These are phyloP conservation scores for Diversispora epigaea DNA, from an alignment of 192 early-diverging fungal genomes.

Conservation along the genomic window DNA sequence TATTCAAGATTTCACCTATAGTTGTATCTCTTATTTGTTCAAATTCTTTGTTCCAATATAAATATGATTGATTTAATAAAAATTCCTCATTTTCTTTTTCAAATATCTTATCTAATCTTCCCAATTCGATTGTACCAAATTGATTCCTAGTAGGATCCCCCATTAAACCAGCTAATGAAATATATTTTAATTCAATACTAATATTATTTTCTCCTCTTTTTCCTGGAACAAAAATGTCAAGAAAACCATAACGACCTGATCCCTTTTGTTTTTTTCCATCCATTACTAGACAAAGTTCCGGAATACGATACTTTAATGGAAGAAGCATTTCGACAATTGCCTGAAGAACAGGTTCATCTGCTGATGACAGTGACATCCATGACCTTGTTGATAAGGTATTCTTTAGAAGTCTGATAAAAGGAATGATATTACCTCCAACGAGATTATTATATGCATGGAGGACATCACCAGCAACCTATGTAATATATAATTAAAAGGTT, in stretches of 20 bases:
- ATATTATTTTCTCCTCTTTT: neutral
- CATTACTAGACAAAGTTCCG: constrained; percentile 38
- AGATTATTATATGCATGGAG: neutral
- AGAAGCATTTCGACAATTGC: constrained; percentile 35
- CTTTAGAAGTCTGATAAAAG: constrained; percentile 3
- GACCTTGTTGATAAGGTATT: constrained; percentile 33
- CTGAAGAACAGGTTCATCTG: constrained; percentile 39
- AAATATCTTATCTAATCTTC: neutral
- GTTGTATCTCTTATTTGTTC: neutral
- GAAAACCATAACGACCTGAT: constrained; percentile 35
- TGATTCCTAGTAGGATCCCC: neutral
- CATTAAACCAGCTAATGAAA: neutral
- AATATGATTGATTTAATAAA: neutral
- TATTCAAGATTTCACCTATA: neutral
- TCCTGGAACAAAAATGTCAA: constrained; percentile 30
- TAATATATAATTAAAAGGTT: neutral
- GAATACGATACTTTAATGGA: constrained; percentile 31
- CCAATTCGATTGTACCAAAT: neutral
- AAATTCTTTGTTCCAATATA: neutral
- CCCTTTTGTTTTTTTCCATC: constrained; percentile 36
- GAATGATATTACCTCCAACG: neutral
- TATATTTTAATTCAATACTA: constrained; percentile 14
- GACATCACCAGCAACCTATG: neutral
- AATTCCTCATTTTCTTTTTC: neutral
- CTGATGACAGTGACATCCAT: constrained; percentile 31